These are phyloP conservation scores for Rhynchosporium graminicola DNA, from an alignment of 2,329 filamentous ascomycete species.

Conservation along the genomic window DNA sequence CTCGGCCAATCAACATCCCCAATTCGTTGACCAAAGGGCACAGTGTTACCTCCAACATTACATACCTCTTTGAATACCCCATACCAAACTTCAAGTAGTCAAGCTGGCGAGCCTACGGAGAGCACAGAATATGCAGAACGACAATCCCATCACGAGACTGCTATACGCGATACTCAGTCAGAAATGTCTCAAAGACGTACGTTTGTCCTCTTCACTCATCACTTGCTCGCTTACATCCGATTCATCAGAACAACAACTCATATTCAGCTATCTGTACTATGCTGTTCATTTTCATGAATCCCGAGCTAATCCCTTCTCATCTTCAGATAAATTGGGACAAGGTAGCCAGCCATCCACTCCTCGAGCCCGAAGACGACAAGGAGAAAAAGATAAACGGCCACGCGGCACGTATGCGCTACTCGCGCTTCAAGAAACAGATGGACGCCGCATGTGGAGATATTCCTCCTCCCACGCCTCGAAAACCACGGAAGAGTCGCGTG, in stretches of 20 bases:
- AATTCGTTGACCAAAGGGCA: not conserved
- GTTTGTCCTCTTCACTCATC: constrained; percentile 24
- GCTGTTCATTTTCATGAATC: not conserved
- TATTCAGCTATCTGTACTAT: too few species aligned
- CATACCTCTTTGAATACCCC: not conserved
- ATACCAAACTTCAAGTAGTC: constrained; percentile 14
- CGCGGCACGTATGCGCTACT: constrained; percentile 58
- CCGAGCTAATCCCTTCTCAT: constrained; percentile 14
- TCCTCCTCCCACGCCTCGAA: constrained; percentile 19
- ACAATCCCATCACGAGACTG: constrained; percentile 52
- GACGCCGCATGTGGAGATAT: constrained; percentile 43
- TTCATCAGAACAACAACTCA: not conserved
- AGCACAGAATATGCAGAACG: constrained; percentile 45
- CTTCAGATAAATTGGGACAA: constrained; percentile 54
- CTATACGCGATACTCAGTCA: constrained; percentile 58
- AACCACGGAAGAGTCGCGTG: constrained; percentile 28
- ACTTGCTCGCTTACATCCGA: not conserved
- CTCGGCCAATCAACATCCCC: constrained; percentile 6
- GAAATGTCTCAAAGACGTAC: constrained; percentile 52
- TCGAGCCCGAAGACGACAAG: constrained; percentile 44
- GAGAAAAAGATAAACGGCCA: constrained; percentile 50
- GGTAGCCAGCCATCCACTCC: constrained; percentile 46
- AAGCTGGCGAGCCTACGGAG: constrained; percentile 41
- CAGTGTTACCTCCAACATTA: not conserved
- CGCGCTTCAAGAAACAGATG: constrained; percentile 54